Evolutionary conservation across 2,329 filamentous ascomycete genomes (phyloP).

Genomic region (Phialophora verrucosa): DNA sequence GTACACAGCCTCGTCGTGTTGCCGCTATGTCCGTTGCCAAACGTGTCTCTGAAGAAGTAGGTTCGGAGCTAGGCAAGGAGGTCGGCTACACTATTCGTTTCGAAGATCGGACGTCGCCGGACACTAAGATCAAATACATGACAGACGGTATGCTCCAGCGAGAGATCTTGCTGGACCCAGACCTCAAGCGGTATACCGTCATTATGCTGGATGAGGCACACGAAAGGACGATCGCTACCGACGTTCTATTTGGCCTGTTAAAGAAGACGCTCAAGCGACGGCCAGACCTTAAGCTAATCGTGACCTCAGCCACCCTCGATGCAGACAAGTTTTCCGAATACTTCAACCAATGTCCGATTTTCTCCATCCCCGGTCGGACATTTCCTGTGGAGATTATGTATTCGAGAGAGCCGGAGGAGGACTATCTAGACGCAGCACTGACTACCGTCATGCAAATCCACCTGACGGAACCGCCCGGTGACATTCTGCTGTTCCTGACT

Average conservation of each 20-base stretch:
- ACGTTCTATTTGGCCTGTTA: constrained; percentile 89
- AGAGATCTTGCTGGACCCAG: constrained; percentile 90
- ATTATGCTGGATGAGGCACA: constrained; percentile 99
- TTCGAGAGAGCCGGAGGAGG: constrained; percentile 89
- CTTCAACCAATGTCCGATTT: constrained; percentile 94
- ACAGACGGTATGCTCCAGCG: constrained; percentile 97
- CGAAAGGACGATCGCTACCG: constrained; percentile 93
- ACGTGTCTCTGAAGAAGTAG: constrained; percentile 94
- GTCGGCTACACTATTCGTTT: constrained; percentile 98
- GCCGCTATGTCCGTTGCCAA: constrained; percentile 99
- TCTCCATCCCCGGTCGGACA: constrained; percentile 92
- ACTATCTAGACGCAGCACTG: constrained; percentile 93
- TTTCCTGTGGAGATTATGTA: constrained; percentile 97
- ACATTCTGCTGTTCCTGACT: constrained; percentile 95
- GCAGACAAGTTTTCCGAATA: constrained; percentile 97
- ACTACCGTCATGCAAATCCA: constrained; percentile 99
- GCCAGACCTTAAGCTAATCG: constrained; percentile 89
- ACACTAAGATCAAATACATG: constrained; percentile 98
- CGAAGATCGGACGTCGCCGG: constrained; percentile 86
- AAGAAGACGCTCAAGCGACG: constrained; percentile 90
- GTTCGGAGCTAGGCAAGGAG: constrained; percentile 85
- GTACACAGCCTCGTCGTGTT: constrained; percentile 93
- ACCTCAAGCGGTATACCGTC: constrained; percentile 86
- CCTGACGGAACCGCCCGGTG: constrained; percentile 85
- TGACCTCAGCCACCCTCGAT: constrained; percentile 94